phyloP scores from a whole-genome alignment of 495 filamentous ascomycete genomes.

The Apiosordaria backusii region DNA sequence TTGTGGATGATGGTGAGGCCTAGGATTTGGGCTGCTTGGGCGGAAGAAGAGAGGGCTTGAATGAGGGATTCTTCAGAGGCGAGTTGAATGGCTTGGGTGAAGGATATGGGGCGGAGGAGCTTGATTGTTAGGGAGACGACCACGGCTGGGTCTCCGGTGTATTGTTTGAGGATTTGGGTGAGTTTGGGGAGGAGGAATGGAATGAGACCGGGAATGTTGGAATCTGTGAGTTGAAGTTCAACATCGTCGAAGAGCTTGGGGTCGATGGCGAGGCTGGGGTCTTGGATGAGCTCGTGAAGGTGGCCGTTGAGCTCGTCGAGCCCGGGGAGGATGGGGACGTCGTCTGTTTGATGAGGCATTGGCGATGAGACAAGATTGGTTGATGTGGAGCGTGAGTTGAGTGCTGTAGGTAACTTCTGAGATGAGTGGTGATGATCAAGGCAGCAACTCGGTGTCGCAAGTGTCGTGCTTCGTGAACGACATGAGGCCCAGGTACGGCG shows the following conservation, averaged over 20 bases:
- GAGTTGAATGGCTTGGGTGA: slow-evolving; percentile 49
- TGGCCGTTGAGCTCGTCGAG: slow-evolving; percentile 49
- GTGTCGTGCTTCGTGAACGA: neutral
- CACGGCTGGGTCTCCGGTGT: slow-evolving; percentile 49
- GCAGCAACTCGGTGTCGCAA: neutral
- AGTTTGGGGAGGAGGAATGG: slow-evolving; percentile 48
- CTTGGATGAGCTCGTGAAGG: slow-evolving; percentile 43
- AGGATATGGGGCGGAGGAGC: slow-evolving; percentile 50
- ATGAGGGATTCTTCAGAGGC: slow-evolving; percentile 53
- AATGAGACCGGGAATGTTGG: slow-evolving; percentile 47
- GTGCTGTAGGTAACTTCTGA: neutral
- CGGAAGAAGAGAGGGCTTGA: slow-evolving; percentile 55
- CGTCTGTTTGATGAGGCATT: slow-evolving; percentile 25
- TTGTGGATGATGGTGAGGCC: slow-evolving; percentile 70
- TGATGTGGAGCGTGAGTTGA: neutral
- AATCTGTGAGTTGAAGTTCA: slow-evolving; percentile 52
- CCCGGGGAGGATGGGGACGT: slow-evolving; percentile 36
- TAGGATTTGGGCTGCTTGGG: slow-evolving; percentile 64
- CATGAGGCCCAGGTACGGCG: neutral
- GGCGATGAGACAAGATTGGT: slow-evolving; percentile 19
- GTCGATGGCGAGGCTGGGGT: slow-evolving; percentile 37
- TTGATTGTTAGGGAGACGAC: slow-evolving; percentile 49
- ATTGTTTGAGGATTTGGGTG: slow-evolving; percentile 45
- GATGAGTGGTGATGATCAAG: neutral
- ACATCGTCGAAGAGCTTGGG: slow-evolving; percentile 52